A percentile compares a stretch with the other conserved stretches of the same genome.
These are phyloP conservation scores for Paulownia fortunei DNA, from an alignment of 257 asterid genomes.

Conservation along the genomic window DNA sequence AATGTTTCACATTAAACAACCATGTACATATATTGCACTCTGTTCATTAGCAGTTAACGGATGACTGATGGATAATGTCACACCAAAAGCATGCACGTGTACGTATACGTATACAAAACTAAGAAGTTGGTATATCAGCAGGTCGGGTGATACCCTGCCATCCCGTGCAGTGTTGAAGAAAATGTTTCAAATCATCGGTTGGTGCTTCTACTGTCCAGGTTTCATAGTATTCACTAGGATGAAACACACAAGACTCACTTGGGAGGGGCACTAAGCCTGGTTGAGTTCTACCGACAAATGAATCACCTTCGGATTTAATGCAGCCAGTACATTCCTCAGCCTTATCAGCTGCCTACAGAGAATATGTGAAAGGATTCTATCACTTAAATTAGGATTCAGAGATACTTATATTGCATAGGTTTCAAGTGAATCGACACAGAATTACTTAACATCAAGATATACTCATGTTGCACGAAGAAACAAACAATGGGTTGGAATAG, in stretches of 20 bases:
- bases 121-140: slow-evolving; percentile 43
- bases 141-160: slow-evolving; percentile 60
- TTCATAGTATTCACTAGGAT: slow-evolving; percentile 60
- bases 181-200: slow-evolving; percentile 58
- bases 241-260: slow-evolving; percentile 43
- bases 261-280: slow-evolving; percentile 51
- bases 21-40: neutral
- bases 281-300: slow-evolving; percentile 60
- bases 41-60: neutral
- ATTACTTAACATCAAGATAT: neutral
- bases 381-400: neutral
- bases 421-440: neutral
- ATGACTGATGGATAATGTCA: too few species aligned
- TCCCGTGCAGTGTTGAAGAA: slow-evolving; percentile 69
- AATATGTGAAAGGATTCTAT: neutral
- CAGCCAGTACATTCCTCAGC: slow-evolving; percentile 62
- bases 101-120: neutral
- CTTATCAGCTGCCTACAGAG: slow-evolving; percentile 73
- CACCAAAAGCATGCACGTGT: neutral
- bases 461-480: too few species aligned
- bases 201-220: slow-evolving; percentile 73
- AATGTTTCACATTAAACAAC: neutral
- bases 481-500: too few species aligned
- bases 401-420: neutral
- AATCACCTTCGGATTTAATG: slow-evolving; percentile 79